These are phyloP conservation scores for Phytopythium aichiense DNA, from an alignment of 352 stramenopile species.

Conservation along the genomic window DNA sequence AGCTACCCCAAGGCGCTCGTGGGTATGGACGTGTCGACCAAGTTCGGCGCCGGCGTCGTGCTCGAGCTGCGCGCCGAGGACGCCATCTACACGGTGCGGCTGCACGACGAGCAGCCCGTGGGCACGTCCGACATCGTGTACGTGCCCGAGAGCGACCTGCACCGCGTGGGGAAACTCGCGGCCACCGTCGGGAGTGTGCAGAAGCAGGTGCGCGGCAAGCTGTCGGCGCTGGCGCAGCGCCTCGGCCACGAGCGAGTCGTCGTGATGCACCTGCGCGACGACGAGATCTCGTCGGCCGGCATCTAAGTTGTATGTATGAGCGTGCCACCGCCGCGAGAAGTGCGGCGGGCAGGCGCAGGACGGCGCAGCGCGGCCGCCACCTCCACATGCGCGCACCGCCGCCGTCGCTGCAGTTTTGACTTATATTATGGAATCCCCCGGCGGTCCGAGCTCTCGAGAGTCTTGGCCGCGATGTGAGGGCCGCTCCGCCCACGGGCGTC, in stretches of 20 bases:
- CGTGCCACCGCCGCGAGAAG: neutral
- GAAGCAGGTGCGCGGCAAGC: constrained; percentile 40
- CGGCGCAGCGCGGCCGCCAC: neutral
- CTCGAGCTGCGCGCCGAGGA: constrained; percentile 56
- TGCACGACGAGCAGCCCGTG: constrained; percentile 33
- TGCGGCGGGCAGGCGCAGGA: neutral
- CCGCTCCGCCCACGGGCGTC: neutral
- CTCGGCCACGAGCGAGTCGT: constrained; percentile 32
- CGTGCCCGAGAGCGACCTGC: constrained; percentile 67
- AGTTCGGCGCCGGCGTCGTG: constrained; percentile 68
- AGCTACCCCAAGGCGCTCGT: constrained; percentile 70
- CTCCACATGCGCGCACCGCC: neutral
- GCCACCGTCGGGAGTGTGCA: constrained; percentile 49
- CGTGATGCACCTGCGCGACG: constrained; percentile 25
- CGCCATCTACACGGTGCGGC: constrained; percentile 73
- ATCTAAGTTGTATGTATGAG: constrained; percentile 26
- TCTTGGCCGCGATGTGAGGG: neutral
- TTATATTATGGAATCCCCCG: constrained; percentile 7
- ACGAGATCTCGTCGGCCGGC: constrained; percentile 45
- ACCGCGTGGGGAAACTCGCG: constrained; percentile 33
- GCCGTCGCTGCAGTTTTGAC: constrained; percentile 2
- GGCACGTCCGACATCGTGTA: constrained; percentile 65
- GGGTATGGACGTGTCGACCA: constrained; percentile 71
- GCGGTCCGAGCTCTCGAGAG: neutral
- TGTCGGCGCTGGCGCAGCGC: constrained; percentile 38